A percentile compares a stretch with the other conserved stretches of the same genome.
Evolutionary conservation across 495 filamentous ascomycete species (phyloP).

Genomic region (Paragyromitra xinjiangensis): DNA sequence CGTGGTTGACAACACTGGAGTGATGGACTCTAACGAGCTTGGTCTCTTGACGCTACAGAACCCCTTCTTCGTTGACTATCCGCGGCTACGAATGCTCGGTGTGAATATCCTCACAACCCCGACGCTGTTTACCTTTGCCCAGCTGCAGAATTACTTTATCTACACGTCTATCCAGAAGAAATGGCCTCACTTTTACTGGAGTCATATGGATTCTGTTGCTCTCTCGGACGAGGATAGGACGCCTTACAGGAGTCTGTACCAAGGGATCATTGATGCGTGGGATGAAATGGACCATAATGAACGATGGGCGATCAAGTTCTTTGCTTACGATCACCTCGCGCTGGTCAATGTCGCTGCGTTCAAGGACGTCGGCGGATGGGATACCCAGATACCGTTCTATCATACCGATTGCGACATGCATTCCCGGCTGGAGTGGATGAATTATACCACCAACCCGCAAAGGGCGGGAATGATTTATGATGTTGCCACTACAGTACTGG

Average conservation of each 20-base stretch:
- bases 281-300: constrained; percentile 46
- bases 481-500: constrained; percentile 61
- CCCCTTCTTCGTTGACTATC: constrained; percentile 70
- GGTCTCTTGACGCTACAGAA: constrained; percentile 67
- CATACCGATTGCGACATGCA: constrained; percentile 70
- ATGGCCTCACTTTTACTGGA: constrained; percentile 70
- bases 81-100: constrained; percentile 63
- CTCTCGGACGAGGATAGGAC: constrained; percentile 64
- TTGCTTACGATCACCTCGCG: constrained; percentile 68
- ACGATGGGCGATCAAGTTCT: constrained; percentile 65
- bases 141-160: constrained; percentile 71
- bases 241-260: constrained; percentile 66
- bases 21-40: constrained; percentile 65
- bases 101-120: constrained; percentile 69
- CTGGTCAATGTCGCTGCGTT: constrained; percentile 66
- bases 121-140: constrained; percentile 68
- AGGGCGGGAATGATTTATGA: constrained; percentile 66
- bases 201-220: constrained; percentile 68
- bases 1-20: constrained; percentile 71
- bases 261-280: constrained; percentile 62
- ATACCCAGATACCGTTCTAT: constrained; percentile 70
- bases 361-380: constrained; percentile 68
- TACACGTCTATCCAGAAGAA: constrained; percentile 61
- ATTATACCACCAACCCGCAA: constrained; percentile 62
- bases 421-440: constrained; percentile 63